A percentile compares a stretch with the other conserved stretches of the same genome.
phyloP scores from a whole-genome alignment of 805 yeast species.

The Yarrowia sp. region DNA sequence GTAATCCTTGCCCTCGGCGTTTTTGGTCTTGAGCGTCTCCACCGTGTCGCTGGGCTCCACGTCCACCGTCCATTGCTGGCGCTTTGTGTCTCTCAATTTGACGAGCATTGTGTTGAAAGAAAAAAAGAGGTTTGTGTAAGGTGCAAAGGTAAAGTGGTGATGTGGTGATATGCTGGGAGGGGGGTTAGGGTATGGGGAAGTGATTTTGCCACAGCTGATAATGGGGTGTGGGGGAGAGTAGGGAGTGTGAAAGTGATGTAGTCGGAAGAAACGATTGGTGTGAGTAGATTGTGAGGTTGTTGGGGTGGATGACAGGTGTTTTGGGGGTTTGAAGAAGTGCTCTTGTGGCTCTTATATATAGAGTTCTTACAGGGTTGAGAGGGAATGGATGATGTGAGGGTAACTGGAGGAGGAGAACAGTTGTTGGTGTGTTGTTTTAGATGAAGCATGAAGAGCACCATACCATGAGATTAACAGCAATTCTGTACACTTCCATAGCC shows the following conservation, averaged over 20 bases:
- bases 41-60: constrained; percentile 69
- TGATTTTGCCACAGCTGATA: neutral
- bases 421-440: too few species aligned
- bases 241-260: neutral
- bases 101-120: constrained; percentile 57
- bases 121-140: neutral
- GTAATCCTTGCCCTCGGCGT: constrained; percentile 66
- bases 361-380: too few species aligned
- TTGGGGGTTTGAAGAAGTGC: too few species aligned
- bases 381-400: too few species aligned
- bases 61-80: constrained; percentile 79
- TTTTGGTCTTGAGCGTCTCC: constrained; percentile 62
- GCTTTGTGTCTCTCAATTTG: constrained; percentile 87
- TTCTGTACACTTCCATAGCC: too few species aligned
- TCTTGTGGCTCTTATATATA: too few species aligned
- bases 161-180: neutral
- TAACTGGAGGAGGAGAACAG: too few species aligned
- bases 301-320: too few species aligned
- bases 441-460: too few species aligned
- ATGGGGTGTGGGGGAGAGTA: neutral
- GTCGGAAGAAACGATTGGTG: too few species aligned
- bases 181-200: neutral
- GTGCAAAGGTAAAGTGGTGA: neutral
- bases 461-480: too few species aligned
- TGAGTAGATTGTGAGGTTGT: too few species aligned